These are phyloP conservation scores for Fusarium redolens DNA, from an alignment of 2,329 filamentous ascomycete genomes.

Conservation along the genomic window DNA sequence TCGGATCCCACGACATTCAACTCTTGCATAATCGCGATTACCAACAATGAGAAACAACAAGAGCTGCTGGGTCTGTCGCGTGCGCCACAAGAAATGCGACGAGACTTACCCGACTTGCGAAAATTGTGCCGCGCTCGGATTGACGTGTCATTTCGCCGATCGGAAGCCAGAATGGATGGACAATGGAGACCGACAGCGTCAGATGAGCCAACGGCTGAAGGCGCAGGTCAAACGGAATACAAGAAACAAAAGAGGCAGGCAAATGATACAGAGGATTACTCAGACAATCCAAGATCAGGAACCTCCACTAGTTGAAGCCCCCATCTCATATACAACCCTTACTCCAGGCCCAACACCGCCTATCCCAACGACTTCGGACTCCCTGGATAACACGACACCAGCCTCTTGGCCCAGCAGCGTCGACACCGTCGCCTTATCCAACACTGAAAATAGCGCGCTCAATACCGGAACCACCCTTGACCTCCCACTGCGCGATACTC, in stretches of 20 bases:
- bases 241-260: constrained; percentile 49
- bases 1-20: neutral
- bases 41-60: neutral
- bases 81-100: constrained; percentile 28
- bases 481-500: neutral
- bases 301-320: neutral
- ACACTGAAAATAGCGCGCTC: too few relatives aligned
- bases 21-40: neutral
- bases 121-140: constrained; percentile 57
- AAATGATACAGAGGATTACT: neutral
- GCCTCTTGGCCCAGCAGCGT: neutral
- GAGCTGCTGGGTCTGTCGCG: constrained; percentile 27
- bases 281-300: neutral
- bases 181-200: constrained; percentile 38
- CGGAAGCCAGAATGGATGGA: constrained; percentile 63
- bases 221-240: constrained; percentile 41
- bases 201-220: constrained; percentile 41
- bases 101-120: neutral
- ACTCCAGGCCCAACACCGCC: neutral
- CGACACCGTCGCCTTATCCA: neutral
- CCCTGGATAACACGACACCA: neutral
- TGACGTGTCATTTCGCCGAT: constrained; percentile 59
- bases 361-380: neutral
- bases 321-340: neutral
- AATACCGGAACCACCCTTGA: too few relatives aligned